Evolutionary conservation across 495 filamentous ascomycete species (phyloP), one percentile per base, ranked within the genome.

Genomic region (Cercophora scortea): DNA sequence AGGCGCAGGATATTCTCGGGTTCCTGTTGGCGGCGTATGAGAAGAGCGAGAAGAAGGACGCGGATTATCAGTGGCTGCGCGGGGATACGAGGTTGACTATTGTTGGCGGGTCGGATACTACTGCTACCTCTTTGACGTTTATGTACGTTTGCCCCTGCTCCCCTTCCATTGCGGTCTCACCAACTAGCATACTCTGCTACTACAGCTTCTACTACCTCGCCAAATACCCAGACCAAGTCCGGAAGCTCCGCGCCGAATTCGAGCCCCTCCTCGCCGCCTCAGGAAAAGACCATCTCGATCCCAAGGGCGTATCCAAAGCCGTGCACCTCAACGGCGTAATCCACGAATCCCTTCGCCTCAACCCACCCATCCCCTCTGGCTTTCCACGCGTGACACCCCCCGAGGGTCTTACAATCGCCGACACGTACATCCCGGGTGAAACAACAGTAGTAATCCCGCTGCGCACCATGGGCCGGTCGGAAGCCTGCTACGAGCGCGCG

Each of bases 371-470:
- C 52, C 17, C 56, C 45, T 19, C 55, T 42, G 32, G 52, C 40
- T 32, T 52, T 43, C 54, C 62, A 1, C 62, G 64, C 44, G 50
- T 49, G 17, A 60, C 64, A 2, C 65, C 62, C 0, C 54, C 45
- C 9, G 62, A 59, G 12, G 63, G 64, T 6, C 62, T 82, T 25
- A 66, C 72, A 0, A 61, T 85, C 1, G 69, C 75, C 32, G 82
- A 79, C 15, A 41, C 13, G 6, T 57, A 53, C 45, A 49, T 57
- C n/a, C 54, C 54, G 1, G 54, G 54, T 1, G 40, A 41, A 8
- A 55, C 53, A 0, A 52, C 50, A 2, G 50, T 52, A 3, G 50
- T 52, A 0, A 52, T 52, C 50, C 50, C 50, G 19, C 50, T 52
- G 6, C 40, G 50, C n/a, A 45, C 50, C 41, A 15, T 52, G 41